A percentile compares a stretch with the other conserved stretches of the same genome.
These are phyloP conservation scores for Fusarium sp. DNA, from an alignment of 2,329 filamentous ascomycete species.

Conservation along the genomic window DNA sequence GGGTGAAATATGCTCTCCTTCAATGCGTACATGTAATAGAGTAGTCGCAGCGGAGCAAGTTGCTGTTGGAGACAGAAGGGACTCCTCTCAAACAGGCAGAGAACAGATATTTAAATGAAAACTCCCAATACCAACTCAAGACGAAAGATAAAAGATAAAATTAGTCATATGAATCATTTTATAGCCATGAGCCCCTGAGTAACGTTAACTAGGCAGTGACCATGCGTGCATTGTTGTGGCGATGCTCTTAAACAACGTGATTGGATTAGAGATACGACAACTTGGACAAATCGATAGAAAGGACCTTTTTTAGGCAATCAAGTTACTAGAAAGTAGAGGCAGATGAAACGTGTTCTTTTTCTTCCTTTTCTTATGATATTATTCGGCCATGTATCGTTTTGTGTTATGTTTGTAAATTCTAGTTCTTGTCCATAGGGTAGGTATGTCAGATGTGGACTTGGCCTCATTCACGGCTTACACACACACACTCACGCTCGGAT, in stretches of 20 bases:
- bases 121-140: background rate
- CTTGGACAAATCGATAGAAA: background rate
- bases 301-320: background rate
- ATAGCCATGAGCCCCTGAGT: background rate
- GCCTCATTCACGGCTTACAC: slow-evolving; percentile 13
- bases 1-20: background rate
- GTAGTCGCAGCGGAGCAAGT: background rate
- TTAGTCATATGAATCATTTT: background rate
- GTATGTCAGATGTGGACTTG: background rate
- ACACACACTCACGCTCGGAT: background rate
- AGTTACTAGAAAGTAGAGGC: background rate
- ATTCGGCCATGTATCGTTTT: background rate
- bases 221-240: slow-evolving; percentile 16
- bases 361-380: background rate
- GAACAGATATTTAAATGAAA: background rate
- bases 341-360: background rate
- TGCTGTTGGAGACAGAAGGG: background rate
- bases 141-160: background rate
- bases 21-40: background rate
- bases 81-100: background rate
- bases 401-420: background rate
- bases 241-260: slow-evolving; percentile 8
- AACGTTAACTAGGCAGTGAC: slow-evolving; percentile 12
- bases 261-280: background rate
- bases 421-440: slow-evolving; percentile 7